Evolutionary conservation across 2,329 filamentous ascomycete species (phyloP).

Genomic region (Fusarium burgessii): DNA sequence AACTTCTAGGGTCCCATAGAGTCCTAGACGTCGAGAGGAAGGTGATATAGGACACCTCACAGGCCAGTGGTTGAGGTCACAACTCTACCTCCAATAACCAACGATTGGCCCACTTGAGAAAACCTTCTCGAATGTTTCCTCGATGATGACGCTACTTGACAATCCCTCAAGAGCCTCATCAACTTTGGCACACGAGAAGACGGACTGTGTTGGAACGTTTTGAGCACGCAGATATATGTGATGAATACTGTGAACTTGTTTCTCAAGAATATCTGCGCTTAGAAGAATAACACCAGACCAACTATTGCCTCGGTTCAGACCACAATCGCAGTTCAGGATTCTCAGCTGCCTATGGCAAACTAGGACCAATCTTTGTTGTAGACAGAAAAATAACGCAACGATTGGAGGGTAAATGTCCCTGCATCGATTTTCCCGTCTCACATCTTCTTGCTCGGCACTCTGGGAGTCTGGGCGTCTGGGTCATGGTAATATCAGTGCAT

Average conservation of each 20-base stretch:
- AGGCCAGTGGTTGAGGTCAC: slow-evolving; percentile 12
- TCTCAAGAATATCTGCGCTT: background rate
- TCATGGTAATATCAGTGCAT: slow-evolving; percentile 10
- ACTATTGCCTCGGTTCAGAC: slow-evolving; percentile 30
- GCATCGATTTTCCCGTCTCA: slow-evolving; percentile 20
- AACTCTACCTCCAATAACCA: background rate
- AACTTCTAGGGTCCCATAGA: slow-evolving; percentile 14
- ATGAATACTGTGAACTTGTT: background rate
- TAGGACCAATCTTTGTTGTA: slow-evolving; percentile 17
- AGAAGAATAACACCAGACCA: slow-evolving; percentile 4
- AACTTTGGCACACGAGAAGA: background rate
- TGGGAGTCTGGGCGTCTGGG: background rate
- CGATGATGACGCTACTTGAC: background rate
- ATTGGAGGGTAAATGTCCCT: slow-evolving; percentile 45
- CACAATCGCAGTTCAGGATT: slow-evolving; percentile 5
- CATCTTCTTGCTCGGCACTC: slow-evolving; percentile 18
- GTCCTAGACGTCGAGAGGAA: slow-evolving; percentile 14
- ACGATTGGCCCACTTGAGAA: slow-evolving; percentile 30
- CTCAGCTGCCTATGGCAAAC: slow-evolving; percentile 25
- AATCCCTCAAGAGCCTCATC: background rate
- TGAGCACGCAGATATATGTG: background rate
- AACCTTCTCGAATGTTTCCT: slow-evolving; percentile 27
- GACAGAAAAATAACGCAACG: slow-evolving; percentile 21
- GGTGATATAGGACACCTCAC: slow-evolving; percentile 5
- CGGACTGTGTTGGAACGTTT: background rate